Evolutionary conservation across 345 rosid genomes (phyloP), one percentile per base, ranked within the genome.

Genomic region (Lumnitzera littorea): DNA sequence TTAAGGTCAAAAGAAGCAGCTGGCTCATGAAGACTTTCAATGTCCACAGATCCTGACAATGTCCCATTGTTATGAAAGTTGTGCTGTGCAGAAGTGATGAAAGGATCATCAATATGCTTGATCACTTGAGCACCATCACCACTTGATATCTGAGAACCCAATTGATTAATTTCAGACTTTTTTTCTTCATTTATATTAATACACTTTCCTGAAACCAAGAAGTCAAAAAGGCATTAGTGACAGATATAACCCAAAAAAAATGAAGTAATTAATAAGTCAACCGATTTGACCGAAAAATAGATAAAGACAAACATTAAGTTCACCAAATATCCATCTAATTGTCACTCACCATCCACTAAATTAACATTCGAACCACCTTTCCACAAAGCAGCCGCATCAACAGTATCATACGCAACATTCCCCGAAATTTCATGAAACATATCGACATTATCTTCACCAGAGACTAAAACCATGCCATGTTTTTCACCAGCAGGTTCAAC

Each of bases 401-500:
- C 53, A 53, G 47, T 56, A 63, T 51, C 69, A 73, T 48, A 36
- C 2, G 46, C 64, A 65, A 36, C 68, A 50, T 52, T 61, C 50
- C 62, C 50, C 14, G 50, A 63, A 66, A 59, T 67, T 62, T 72
- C 75, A 57, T 60, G 66, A 43, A 60, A 64, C 11, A 62, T 46
- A 60, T 57, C 67, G 66, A 55, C 60, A 70, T 46, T 53, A 51
- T 73, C 84, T 58, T 74, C 72, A 41, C 59, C n/a, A 15, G 50
- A 41, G 47, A 62, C 56, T 2, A 62, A 62, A 36, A 73, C 48
- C n/a, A 69, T 66, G 55, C 70, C 70, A 51, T 50, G 66, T 61
- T 79, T 82, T 60, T 66, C 85, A 46, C 67, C 92, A 55, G 53
- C 63, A 65, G 63, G 64, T 74, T 76, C 83, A 56, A 55, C 47